Evolutionary conservation across 1,284 basidiomycete genomes (phyloP).

Genomic region (Malassezia slooffiae): DNA sequence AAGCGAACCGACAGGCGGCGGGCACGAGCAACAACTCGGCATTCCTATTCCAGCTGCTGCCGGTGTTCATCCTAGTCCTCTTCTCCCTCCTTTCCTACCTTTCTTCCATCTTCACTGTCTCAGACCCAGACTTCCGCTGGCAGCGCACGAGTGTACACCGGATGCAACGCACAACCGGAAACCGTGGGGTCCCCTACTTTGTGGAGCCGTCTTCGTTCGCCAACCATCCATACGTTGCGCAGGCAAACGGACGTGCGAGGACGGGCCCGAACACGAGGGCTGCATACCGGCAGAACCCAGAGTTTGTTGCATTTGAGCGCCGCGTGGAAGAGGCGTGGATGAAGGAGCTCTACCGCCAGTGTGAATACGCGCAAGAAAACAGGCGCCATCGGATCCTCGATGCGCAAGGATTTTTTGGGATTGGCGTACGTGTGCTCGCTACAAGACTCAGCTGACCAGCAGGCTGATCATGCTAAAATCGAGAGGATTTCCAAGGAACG

Average conservation of each 20-base stretch:
- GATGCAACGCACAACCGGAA: constrained; percentile 51
- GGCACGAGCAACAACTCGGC: too few species aligned
- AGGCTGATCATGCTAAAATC: constrained; percentile 29
- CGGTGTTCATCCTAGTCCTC: constrained; percentile 52
- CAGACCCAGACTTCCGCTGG: constrained; percentile 75
- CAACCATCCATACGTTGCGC: constrained; percentile 55
- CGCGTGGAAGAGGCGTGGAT: constrained; percentile 16
- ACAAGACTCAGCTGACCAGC: constrained; percentile 1
- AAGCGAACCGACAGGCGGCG: too few species aligned
- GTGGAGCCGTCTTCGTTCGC: constrained; percentile 72
- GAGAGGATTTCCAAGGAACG: constrained; percentile 30
- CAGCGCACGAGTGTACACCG: constrained; percentile 44
- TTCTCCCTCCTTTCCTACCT: constrained; percentile 69
- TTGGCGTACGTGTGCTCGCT: constrained; percentile 12
- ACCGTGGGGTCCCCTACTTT: constrained; percentile 67
- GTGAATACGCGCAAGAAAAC: constrained; percentile 13
- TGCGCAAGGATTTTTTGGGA: constrained; percentile 14
- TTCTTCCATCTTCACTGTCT: constrained; percentile 59
- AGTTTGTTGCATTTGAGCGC: constrained; percentile 9
- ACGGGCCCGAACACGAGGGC: constrained; percentile 22
- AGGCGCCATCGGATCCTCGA: constrained; percentile 9
- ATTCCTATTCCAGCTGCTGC: constrained; percentile 74
- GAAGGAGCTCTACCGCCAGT: constrained; percentile 17
- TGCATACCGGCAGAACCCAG: constrained; percentile 24
- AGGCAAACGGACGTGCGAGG: constrained; percentile 32